Percentiles rank a stretch among this genome's conserved stretches.
Evolutionary conservation across 768 basidiomycete species (phyloP).

Genomic region (Macrolepiota dolichaula): DNA sequence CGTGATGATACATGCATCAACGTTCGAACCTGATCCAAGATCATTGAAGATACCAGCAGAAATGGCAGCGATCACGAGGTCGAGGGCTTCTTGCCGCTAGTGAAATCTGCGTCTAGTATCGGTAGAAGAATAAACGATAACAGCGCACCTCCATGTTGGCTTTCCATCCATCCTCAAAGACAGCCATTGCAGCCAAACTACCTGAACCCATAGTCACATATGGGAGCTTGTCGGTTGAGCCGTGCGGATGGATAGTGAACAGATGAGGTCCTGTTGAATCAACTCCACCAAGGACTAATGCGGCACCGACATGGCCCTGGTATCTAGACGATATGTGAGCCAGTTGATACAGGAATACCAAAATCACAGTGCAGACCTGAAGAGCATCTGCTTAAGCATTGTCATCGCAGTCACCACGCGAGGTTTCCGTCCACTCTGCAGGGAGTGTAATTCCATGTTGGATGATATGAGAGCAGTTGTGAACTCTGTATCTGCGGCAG

Average conservation of each 20-base stretch:
- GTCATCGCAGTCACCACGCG: conserved; percentile 98
- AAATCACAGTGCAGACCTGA: conserved; percentile 48
- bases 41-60: conserved; percentile 99
- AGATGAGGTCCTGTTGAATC: conserved; percentile 91
- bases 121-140: background rate
- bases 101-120: background rate
- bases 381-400: conserved; percentile 95
- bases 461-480: conserved; percentile 93
- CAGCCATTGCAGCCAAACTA: conserved; percentile 95
- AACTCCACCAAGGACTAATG: conserved; percentile 95
- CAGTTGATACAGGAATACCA: background rate
- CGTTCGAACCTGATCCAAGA: conserved; percentile 96
- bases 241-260: conserved; percentile 95
- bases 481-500: conserved; percentile 98
- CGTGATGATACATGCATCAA: conserved; percentile 96
- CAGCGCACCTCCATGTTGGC: conserved; percentile 71
- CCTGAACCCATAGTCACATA: conserved; percentile 99
- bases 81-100: conserved; percentile 78
- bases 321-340: conserved; percentile 45
- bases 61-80: conserved; percentile 82
- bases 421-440: conserved; percentile 89
- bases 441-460: conserved; percentile 90
- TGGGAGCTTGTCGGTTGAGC: conserved; percentile 96
- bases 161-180: conserved; percentile 88
- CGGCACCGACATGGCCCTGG: conserved; percentile 92